Evolutionary conservation across 306 rosid species (phyloP).

Genomic region (Gleditsia sinensis): DNA sequence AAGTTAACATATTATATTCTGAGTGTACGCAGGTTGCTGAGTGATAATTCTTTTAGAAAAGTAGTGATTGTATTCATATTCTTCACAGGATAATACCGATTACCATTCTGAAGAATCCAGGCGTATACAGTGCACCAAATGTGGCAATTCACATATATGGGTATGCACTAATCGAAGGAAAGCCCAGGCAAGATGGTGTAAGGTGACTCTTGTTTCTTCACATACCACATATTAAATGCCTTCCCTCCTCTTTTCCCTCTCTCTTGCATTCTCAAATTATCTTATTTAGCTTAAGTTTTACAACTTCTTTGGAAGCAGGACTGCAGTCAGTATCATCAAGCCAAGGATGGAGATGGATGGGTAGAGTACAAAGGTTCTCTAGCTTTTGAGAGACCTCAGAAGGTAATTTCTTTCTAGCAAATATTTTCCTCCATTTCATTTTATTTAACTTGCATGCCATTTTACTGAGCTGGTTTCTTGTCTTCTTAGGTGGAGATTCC

Average conservation of each 20-base stretch:
- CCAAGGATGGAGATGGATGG: constrained; percentile 99
- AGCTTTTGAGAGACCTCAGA: constrained; percentile 79
- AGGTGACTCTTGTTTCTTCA: constrained; percentile 56
- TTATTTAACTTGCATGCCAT: constrained; percentile 12
- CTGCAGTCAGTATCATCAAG: constrained; percentile 98
- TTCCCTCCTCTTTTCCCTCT: constrained; percentile 20
- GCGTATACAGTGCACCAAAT: constrained; percentile 93
- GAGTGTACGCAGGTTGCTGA: constrained; percentile 7
- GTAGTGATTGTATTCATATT: constrained; percentile 28
- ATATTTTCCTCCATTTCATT: constrained; percentile 7
- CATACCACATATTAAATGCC: not conserved
- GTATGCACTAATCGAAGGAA: constrained; percentile 94
- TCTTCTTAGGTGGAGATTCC: constrained; percentile 86
- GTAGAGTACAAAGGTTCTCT: constrained; percentile 90
- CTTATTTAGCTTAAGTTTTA: constrained; percentile 24
- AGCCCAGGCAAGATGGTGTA: constrained; percentile 98
- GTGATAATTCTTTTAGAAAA: not conserved
- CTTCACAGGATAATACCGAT: constrained; percentile 65
- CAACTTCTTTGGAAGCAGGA: constrained; percentile 65
- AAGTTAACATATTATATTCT: not conserved
- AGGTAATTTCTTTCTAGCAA: constrained; percentile 47
- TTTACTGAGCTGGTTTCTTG: constrained; percentile 34
- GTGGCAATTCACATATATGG: constrained; percentile 97
- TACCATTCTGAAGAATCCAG: constrained; percentile 90
- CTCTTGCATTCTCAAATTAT: not conserved